Percentiles rank a stretch among this genome's conserved stretches.
These are phyloP conservation scores for Mortierella sp. DNA, from an alignment of 371 early-diverging fungal genomes.

Conservation along the genomic window DNA sequence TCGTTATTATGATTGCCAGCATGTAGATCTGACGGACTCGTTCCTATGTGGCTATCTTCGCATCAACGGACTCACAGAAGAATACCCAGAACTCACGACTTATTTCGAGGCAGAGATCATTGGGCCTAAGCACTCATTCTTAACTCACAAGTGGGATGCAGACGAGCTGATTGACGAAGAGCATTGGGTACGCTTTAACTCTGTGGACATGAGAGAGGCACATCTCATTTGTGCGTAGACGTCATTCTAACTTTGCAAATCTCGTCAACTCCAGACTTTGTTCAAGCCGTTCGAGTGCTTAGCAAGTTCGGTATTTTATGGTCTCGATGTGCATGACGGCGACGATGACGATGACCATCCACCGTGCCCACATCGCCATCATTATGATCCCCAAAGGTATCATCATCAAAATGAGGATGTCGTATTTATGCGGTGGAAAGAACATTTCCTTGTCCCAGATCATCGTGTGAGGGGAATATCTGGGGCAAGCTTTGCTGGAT, in stretches of 20 bases:
- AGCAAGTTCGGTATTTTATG: conserved; percentile 53
- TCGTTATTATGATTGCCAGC: too few relatives aligned
- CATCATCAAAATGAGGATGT: conserved; percentile 78
- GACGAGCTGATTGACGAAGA: conserved; percentile 75
- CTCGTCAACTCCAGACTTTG: conserved; percentile 36
- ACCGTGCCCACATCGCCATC: conserved; percentile 17
- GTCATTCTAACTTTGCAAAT: neutral
- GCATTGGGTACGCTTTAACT: conserved; percentile 90
- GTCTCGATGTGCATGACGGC: conserved; percentile 14
- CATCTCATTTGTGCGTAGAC: too few relatives aligned
- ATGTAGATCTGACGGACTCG: conserved; percentile 80
- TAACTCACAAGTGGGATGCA: conserved; percentile 92
- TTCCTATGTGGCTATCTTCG: conserved; percentile 84
- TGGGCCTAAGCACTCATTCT: conserved; percentile 77
- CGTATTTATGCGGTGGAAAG: conserved; percentile 98
- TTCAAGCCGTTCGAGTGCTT: conserved; percentile 76
- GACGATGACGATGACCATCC: conserved; percentile 4
- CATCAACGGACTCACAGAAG: conserved; percentile 84
- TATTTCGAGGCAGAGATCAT: conserved; percentile 85
- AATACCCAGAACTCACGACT: conserved; percentile 84
- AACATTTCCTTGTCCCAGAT: conserved; percentile 95
- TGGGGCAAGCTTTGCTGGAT: conserved; percentile 96
- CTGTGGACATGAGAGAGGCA: neutral
- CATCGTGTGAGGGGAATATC: conserved; percentile 84
- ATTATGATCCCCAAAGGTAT: conserved; percentile 55